Base-by-base conservation (phyloP, 2,329 filamentous ascomycete genomes). In the Nigrograna mackinnonii region DNA sequence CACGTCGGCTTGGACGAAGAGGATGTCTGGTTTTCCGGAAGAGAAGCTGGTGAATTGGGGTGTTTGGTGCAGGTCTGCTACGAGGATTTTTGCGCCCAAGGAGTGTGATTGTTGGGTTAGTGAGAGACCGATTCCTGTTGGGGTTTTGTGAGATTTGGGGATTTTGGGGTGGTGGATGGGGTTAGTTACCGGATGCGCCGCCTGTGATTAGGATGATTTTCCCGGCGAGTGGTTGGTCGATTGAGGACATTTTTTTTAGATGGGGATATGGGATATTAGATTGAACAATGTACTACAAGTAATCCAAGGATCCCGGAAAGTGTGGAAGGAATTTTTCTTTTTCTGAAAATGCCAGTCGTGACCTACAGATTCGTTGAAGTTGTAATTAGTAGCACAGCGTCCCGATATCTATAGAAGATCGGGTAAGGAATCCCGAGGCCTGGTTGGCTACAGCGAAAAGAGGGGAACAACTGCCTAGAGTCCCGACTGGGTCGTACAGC, bases 181-280 rank as follows among this genome's bases (percentile, higher is more conserved):
- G n/a, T 17, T 22, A 16, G 12, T 2, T 44, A 62, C 60, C 62
- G 40, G 63, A 68, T 42, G 63, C 65, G 11, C 62, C 66, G 16
- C 66, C 65, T 0, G 65, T 68, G 37, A 69, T 57, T 1, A 64
- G 50, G 14, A 65, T 53, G 43, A 68, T 62, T 35, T 62, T 66
- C 38, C 47, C 52, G 13, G 60, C 53, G 4, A 68, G 42, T 7
- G 63, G 57, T 28, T 64, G 57, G 30, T 68, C 60, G 24, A 57
- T 57, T 2, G 57, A 54, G 4, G 30, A 31, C 49, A 52, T 55
- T 17, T 33, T 33, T 33, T 9, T 12, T 33, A 9, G 11, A 12
- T 33, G 9, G 9, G 9, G 9, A 28, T n/a, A 9, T 28, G 9
- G 24, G 9, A 28, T 9, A 9, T 28, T 28, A 28, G n/a, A 2